Evolutionary conservation across 2,329 filamentous ascomycete genomes (phyloP).

Genomic region (Lasiodiplodia theobromae): DNA sequence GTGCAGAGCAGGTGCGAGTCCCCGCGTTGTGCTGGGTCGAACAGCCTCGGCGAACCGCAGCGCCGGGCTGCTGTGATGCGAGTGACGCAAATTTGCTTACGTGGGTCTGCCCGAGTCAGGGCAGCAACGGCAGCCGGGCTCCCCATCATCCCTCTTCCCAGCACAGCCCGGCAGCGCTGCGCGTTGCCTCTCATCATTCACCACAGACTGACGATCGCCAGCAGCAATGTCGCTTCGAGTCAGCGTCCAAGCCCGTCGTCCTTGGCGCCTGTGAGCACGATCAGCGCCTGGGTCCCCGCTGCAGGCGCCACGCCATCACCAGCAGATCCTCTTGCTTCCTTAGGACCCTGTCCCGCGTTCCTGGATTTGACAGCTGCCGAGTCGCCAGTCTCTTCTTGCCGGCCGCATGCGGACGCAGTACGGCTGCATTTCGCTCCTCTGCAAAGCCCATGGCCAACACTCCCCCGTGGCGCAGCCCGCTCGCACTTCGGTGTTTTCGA

Average conservation of each 20-base stretch:
- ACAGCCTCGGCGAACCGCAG: background rate
- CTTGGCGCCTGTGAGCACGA: conserved; percentile 18
- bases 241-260: background rate
- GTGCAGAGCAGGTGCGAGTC: background rate
- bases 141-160: background rate
- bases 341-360: conserved; percentile 11
- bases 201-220: conserved; percentile 2
- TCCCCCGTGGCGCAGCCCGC: background rate
- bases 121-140: background rate
- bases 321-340: conserved; percentile 24
- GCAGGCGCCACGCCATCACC: conserved; percentile 22
- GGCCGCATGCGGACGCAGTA: background rate
- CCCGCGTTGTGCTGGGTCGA: background rate
- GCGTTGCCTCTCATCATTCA: conserved; percentile 8
- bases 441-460: background rate
- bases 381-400: background rate
- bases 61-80: background rate
- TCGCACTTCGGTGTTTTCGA: background rate
- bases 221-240: conserved; percentile 18
- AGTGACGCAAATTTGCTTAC: conserved; percentile 11
- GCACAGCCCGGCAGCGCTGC: background rate
- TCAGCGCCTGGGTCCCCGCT: conserved; percentile 19
- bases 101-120: conserved; percentile 13
- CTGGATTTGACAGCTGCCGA: conserved; percentile 4
- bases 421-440: background rate